Conservation (phyloP, 495 filamentous ascomycete genomes). For the Trichoderma reesei region DNA sequence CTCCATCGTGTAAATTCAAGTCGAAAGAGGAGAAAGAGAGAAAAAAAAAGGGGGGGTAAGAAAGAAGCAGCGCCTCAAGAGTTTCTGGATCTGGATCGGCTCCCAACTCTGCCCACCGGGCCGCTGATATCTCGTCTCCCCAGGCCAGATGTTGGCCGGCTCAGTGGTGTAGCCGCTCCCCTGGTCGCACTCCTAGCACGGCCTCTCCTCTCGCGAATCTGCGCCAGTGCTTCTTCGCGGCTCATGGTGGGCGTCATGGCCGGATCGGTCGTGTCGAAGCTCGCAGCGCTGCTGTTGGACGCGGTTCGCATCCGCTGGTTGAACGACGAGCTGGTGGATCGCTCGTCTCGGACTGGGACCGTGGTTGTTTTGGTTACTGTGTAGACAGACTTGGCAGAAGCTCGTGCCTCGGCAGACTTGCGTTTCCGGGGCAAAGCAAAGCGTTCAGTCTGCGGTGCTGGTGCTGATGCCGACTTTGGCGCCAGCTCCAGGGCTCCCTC, state of each 20-base stretch:
- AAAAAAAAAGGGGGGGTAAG: background rate
- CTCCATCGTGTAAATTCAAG: background rate
- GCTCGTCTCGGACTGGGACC: constrained; percentile 35
- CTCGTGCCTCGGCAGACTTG: constrained; percentile 13
- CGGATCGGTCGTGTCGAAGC: constrained; percentile 39
- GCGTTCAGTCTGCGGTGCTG: background rate
- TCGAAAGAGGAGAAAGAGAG: background rate
- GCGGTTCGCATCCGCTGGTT: constrained; percentile 27
- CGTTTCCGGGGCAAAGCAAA: background rate
- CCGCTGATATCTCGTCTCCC: constrained; percentile 36
- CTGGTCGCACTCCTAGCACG: constrained; percentile 36
- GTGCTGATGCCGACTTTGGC: background rate
- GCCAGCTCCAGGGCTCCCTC: background rate
- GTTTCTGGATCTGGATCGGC: constrained; percentile 9
- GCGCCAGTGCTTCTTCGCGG: constrained; percentile 46
- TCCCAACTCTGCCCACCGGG: constrained; percentile 19
- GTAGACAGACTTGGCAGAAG: constrained; percentile 30
- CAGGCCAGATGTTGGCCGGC: constrained; percentile 26
- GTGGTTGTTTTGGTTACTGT: constrained; percentile 37
- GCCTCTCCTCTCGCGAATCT: constrained; percentile 44
- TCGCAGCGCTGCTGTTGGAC: constrained; percentile 17
- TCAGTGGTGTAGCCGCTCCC: constrained; percentile 28
- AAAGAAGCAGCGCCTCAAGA: background rate
- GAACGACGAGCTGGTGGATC: constrained; percentile 19
- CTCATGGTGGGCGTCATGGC: constrained; percentile 46